A percentile compares a stretch with the other conserved stretches of the same genome.
phyloP scores from a whole-genome alignment of 75 land plant genomes.

The Adiantum capillusveneris region DNA sequence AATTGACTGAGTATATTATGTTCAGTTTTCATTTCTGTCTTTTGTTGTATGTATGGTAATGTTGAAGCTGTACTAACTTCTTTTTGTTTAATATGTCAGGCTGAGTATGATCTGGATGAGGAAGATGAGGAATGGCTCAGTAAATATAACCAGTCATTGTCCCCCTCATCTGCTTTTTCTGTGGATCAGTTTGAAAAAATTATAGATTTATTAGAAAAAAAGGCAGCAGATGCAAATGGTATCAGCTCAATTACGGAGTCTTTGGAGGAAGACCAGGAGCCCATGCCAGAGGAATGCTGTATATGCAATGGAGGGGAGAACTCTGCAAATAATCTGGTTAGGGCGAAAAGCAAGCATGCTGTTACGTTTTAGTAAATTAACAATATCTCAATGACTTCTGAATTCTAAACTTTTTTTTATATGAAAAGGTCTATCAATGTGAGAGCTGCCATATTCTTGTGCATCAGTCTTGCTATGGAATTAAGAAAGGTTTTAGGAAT shows the following conservation, averaged over 20 bases:
- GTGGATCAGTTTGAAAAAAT: slow-evolving; percentile 30
- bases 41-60: too few species aligned
- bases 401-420: background rate
- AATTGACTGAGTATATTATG: too few species aligned
- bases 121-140: slow-evolving; percentile 28
- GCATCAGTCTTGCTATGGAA: slow-evolving; percentile 38
- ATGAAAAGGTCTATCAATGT: slow-evolving; percentile 26
- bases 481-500: slow-evolving; percentile 7
- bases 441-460: slow-evolving; percentile 20
- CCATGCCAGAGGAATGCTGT: slow-evolving; percentile 16
- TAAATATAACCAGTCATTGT: slow-evolving; percentile 6
- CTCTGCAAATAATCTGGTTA: slow-evolving; percentile 17
- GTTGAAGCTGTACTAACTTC: too few species aligned
- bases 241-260: background rate
- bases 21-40: too few species aligned
- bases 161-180: slow-evolving; percentile 6
- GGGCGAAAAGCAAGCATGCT: background rate
- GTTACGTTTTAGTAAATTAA: too few species aligned
- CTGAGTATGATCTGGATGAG: slow-evolving; percentile 26
- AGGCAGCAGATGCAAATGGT: slow-evolving; percentile 11
- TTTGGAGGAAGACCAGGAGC: background rate
- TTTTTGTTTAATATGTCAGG: slow-evolving; percentile 16
- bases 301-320: slow-evolving; percentile 35
- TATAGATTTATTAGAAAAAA: slow-evolving; percentile 23
- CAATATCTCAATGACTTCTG: too few species aligned